Conservation (phyloP, 2,329 filamentous ascomycete genomes). For the Escovopsis sp. region DNA sequence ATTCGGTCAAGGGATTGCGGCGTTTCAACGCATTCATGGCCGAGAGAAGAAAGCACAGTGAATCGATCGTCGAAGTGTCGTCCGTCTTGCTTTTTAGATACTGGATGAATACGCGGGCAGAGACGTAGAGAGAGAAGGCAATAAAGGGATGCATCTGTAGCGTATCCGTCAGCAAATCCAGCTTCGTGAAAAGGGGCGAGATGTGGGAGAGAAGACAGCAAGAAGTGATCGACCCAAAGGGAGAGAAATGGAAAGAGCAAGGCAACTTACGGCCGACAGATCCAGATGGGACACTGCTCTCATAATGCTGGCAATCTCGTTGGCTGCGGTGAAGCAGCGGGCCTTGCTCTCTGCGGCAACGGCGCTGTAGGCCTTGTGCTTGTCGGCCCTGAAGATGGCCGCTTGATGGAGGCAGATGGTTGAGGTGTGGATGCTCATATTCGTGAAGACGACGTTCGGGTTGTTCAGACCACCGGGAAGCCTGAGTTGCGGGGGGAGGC, state of each 20-base stretch:
- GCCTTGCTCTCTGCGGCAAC: conserved; percentile 84
- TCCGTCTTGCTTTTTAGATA: conserved; percentile 89
- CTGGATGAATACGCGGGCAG: conserved; percentile 86
- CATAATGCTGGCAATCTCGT: conserved; percentile 91
- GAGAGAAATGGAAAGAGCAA: neutral
- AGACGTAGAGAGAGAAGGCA: conserved; percentile 91
- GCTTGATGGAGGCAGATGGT: conserved; percentile 97
- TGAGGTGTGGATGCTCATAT: conserved; percentile 94
- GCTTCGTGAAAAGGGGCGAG: conserved; percentile 9
- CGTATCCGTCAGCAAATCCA: neutral
- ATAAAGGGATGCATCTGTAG: conserved; percentile 84
- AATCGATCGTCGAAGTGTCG: conserved; percentile 62
- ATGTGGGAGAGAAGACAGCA: too few species aligned
- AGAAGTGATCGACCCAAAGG: too few species aligned
- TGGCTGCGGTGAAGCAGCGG: conserved; percentile 81
- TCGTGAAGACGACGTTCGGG: conserved; percentile 80
- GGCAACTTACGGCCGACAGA: conserved; percentile 51
- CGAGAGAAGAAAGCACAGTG: conserved; percentile 75
- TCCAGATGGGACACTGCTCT: conserved; percentile 86
- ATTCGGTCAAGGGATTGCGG: conserved; percentile 83
- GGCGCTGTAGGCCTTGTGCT: conserved; percentile 59
- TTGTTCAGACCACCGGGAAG: conserved; percentile 61
- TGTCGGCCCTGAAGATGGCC: conserved; percentile 93
- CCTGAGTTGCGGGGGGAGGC: conserved; percentile 65
- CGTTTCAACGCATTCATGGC: conserved; percentile 83